Evolutionary conservation across 768 basidiomycete genomes (phyloP).

Genomic region (Peribolospora baueri): DNA sequence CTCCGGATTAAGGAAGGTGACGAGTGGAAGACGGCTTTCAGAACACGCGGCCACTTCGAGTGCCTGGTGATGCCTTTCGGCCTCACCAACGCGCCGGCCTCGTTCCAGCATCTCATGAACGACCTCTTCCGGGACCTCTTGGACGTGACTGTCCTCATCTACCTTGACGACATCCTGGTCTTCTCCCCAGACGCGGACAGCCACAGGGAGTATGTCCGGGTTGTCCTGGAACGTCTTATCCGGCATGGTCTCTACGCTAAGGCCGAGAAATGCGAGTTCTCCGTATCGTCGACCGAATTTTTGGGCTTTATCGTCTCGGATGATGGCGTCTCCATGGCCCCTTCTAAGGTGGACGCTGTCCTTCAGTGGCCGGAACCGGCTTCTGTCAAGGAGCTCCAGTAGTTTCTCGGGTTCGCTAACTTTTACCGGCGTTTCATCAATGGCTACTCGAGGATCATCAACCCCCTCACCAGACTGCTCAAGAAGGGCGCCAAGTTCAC

Average conservation of each 20-base stretch:
- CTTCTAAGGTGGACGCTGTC: slow-evolving; percentile 23
- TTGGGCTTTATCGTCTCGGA: slow-evolving; percentile 23
- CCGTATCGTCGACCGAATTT: slow-evolving; percentile 5
- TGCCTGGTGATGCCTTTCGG: slow-evolving; percentile 25
- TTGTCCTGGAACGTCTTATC: slow-evolving; percentile 19
- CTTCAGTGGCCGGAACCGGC: slow-evolving; percentile 21
- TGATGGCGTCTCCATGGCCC: slow-evolving; percentile 21
- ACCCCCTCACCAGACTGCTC: slow-evolving; percentile 8
- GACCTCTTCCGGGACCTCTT: slow-evolving; percentile 22
- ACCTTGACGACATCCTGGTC: slow-evolving; percentile 26
- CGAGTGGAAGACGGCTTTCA: slow-evolving; percentile 26
- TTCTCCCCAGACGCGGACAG: slow-evolving; percentile 21
- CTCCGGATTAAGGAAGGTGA: slow-evolving; percentile 23
- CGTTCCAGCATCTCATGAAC: slow-evolving; percentile 27
- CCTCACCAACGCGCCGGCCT: slow-evolving; percentile 17
- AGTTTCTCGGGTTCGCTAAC: slow-evolving; percentile 27
- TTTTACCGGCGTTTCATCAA: slow-evolving; percentile 26
- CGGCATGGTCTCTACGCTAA: slow-evolving; percentile 20
- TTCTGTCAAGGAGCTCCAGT: slow-evolving; percentile 19
- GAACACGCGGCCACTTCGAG: slow-evolving; percentile 23
- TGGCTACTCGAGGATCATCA: slow-evolving; percentile 20
- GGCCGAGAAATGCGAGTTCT: slow-evolving; percentile 15
- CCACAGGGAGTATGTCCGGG: slow-evolving; percentile 18
- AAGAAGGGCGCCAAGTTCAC: slow-evolving; percentile 8
- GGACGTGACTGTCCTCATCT: slow-evolving; percentile 23